Evolutionary conservation across 2,329 filamentous ascomycete genomes (phyloP).

Genomic region (Trichoderma sp.): DNA sequence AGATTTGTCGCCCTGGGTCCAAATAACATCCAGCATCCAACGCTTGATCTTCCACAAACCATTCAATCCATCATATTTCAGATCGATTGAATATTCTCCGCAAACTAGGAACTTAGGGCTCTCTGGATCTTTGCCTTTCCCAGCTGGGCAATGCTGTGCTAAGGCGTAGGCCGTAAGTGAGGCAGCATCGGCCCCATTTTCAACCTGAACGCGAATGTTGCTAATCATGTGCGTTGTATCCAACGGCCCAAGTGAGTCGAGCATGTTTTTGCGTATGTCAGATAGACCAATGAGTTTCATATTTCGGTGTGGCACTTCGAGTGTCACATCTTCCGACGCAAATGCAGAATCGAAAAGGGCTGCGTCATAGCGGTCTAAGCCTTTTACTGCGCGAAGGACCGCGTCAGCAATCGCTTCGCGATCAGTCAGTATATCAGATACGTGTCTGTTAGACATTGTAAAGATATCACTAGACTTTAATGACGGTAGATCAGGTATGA

Average conservation of each 20-base stretch:
- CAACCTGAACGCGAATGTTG: neutral
- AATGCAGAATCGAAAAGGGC: too few species aligned
- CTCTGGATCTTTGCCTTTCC: neutral
- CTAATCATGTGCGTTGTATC: neutral
- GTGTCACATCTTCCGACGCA: too few species aligned
- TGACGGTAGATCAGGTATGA: too few species aligned
- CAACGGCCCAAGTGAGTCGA: neutral
- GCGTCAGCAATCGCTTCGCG: too few species aligned
- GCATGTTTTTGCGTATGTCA: too few species aligned
- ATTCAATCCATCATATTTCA: neutral
- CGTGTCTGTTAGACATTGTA: too few species aligned
- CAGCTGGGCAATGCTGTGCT: neutral
- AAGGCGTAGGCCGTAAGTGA: neutral
- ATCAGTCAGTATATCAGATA: too few species aligned
- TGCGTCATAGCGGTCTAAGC: too few species aligned
- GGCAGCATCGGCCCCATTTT: neutral
- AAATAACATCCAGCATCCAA: neutral
- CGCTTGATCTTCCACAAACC: neutral
- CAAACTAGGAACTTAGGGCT: neutral
- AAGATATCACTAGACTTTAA: too few species aligned
- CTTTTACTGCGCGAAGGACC: too few species aligned
- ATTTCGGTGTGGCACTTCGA: too few species aligned
- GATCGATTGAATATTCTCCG: neutral
- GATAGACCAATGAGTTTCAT: too few species aligned
- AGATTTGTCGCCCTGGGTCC: neutral